Evolutionary conservation across 768 basidiomycete genomes (phyloP).

Genomic region (Pisolithus tinctorius): DNA sequence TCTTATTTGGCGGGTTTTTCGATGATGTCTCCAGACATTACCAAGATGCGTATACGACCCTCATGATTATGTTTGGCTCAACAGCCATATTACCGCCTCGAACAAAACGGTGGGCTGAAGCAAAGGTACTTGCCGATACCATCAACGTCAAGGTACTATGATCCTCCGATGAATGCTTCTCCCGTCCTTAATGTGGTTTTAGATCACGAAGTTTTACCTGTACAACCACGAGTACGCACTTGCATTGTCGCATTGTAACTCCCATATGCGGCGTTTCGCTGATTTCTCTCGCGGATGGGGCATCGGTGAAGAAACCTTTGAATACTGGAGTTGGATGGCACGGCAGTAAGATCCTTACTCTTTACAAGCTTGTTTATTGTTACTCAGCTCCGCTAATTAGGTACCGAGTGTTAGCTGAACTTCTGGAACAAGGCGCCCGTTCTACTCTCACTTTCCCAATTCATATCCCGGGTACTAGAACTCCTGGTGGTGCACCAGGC

Average conservation of each 20-base stretch:
- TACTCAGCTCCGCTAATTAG: conserved; percentile 31
- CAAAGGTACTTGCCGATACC: conserved; percentile 92
- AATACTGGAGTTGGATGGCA: conserved; percentile 96
- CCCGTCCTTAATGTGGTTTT: not conserved
- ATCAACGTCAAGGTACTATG: conserved; percentile 78
- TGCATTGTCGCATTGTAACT: conserved; percentile 75
- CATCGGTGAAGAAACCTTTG: conserved; percentile 93
- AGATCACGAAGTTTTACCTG: conserved; percentile 88
- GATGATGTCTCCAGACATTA: conserved; percentile 60
- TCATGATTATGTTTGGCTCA: conserved; percentile 86
- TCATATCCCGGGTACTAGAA: conserved; percentile 38
- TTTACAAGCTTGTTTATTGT: not conserved
- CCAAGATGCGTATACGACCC: conserved; percentile 82
- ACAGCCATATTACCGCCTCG: conserved; percentile 81
- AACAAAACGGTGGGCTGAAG: conserved; percentile 97
- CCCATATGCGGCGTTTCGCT: conserved; percentile 78
- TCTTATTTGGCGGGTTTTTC: conserved; percentile 8
- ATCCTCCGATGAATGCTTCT: not conserved
- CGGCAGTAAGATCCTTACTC: conserved; percentile 56
- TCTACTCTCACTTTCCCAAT: conserved; percentile 57
- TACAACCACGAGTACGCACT: conserved; percentile 84
- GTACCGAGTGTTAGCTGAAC: conserved; percentile 84
- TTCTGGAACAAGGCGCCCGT: conserved; percentile 75
- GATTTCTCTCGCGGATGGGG: conserved; percentile 90
- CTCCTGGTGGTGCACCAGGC: conserved; percentile 21